Conservation (phyloP, 257 asterid genomes). For the Ocimum tenuiflorum region DNA sequence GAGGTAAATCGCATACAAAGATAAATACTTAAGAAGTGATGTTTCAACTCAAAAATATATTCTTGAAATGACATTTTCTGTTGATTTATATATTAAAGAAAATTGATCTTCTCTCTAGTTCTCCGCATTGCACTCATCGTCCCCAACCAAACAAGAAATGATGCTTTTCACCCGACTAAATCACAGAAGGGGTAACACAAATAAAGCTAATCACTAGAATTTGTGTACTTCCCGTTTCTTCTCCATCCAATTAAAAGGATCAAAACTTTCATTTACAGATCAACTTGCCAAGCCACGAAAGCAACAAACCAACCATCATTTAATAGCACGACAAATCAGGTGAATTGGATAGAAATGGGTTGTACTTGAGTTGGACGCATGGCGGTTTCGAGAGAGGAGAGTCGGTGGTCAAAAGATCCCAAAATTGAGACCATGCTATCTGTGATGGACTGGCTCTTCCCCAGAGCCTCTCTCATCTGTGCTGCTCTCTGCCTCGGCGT, state of each 20-base stretch:
- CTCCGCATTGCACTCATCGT: neutral
- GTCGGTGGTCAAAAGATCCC: conserved; percentile 71
- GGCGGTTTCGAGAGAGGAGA: conserved; percentile 65
- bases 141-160: neutral
- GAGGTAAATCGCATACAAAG: too few species aligned
- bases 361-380: conserved; percentile 68
- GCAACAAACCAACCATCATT: conserved; percentile 1
- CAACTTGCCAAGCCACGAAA: conserved; percentile 13
- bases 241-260: conserved; percentile 6
- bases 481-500: conserved; percentile 45
- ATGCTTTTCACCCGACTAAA: conserved; percentile 7
- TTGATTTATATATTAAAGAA: too few species aligned
- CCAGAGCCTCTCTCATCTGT: conserved; percentile 55
- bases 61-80: too few species aligned
- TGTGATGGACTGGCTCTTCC: conserved; percentile 59
- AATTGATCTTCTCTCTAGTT: conserved; percentile 11
- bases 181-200: neutral
- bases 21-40: too few species aligned
- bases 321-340: neutral
- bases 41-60: too few species aligned
- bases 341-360: neutral
- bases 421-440: conserved; percentile 62
- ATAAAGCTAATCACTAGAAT: conserved; percentile 17
- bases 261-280: conserved; percentile 7
- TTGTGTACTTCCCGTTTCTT: neutral